Conservation (phyloP, 176 grass and related monocot genomes). For the Tillandsia leiboldiana region DNA sequence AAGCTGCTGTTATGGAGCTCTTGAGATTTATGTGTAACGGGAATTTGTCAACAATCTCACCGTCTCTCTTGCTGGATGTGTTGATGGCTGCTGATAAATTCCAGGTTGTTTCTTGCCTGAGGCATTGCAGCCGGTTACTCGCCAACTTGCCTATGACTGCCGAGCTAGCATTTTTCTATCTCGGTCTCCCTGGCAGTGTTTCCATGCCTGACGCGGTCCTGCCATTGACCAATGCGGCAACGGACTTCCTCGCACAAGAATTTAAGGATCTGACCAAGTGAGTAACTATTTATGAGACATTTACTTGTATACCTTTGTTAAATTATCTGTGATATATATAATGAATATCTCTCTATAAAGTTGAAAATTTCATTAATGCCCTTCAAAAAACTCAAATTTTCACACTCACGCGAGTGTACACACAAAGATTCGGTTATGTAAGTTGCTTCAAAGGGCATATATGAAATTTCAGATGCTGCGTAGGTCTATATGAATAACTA, state of each 20-base stretch:
- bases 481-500: no score
- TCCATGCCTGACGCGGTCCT: slow-evolving; percentile 78
- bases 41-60: slow-evolving; percentile 54
- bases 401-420: no score
- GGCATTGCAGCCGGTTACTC: slow-evolving; percentile 84
- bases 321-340: no score
- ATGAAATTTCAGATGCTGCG: no score
- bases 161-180: slow-evolving; percentile 83
- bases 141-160: slow-evolving; percentile 89
- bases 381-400: no score
- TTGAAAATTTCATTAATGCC: no score
- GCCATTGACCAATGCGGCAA: slow-evolving; percentile 77
- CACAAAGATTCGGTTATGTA: no score
- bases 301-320: no score
- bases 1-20: slow-evolving; percentile 77
- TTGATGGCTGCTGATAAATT: slow-evolving; percentile 82
- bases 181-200: slow-evolving; percentile 80
- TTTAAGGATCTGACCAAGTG: slow-evolving; percentile 85
- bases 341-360: no score
- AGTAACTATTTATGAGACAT: slow-evolving; percentile 10
- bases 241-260: slow-evolving; percentile 82
- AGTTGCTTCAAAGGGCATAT: no score
- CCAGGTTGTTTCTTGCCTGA: slow-evolving; percentile 93
- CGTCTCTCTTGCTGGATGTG: slow-evolving; percentile 57
- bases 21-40: slow-evolving; percentile 82